These are phyloP conservation scores for Fomitopsis schrenkii DNA, from an alignment of 1,284 basidiomycete species.

Conservation along the genomic window DNA sequence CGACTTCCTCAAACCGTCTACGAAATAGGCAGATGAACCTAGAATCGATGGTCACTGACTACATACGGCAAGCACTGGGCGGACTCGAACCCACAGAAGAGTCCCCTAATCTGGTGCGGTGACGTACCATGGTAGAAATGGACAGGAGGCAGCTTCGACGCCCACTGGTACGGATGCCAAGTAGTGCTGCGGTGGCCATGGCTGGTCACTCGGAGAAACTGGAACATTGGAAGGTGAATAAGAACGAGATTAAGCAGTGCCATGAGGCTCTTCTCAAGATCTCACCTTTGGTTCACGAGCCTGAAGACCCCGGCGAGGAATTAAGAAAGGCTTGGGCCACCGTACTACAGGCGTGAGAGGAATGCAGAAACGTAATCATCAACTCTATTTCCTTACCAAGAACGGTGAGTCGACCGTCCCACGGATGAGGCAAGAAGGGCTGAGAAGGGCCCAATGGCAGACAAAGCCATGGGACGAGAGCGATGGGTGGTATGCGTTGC, in stretches of 20 bases:
- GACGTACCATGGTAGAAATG: not conserved
- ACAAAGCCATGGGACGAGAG: not conserved
- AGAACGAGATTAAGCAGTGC: too few relatives aligned
- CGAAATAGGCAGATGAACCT: too few relatives aligned
- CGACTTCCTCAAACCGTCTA: not conserved
- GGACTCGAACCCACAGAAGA: not conserved
- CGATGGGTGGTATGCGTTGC: not conserved
- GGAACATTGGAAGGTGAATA: too few relatives aligned
- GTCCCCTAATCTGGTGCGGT: not conserved
- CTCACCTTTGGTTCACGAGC: not conserved
- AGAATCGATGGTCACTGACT: too few relatives aligned
- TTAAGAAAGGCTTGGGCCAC: too few relatives aligned
- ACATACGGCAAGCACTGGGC: too few relatives aligned
- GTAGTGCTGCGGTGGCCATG: not conserved
- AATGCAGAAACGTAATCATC: not conserved
- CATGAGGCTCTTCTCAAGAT: not conserved
- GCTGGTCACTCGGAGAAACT: not conserved
- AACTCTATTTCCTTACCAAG: not conserved
- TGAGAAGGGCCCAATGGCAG: too few relatives aligned
- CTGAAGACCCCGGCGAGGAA: not conserved
- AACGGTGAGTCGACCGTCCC: not conserved
- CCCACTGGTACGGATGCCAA: not conserved
- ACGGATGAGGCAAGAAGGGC: not conserved
- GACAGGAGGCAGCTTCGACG: not conserved
- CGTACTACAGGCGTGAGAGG: not conserved